Evolutionary conservation across 768 basidiomycete species (phyloP), one percentile per base, ranked within the genome.

Genomic region (Leccinum subtestaceum): DNA sequence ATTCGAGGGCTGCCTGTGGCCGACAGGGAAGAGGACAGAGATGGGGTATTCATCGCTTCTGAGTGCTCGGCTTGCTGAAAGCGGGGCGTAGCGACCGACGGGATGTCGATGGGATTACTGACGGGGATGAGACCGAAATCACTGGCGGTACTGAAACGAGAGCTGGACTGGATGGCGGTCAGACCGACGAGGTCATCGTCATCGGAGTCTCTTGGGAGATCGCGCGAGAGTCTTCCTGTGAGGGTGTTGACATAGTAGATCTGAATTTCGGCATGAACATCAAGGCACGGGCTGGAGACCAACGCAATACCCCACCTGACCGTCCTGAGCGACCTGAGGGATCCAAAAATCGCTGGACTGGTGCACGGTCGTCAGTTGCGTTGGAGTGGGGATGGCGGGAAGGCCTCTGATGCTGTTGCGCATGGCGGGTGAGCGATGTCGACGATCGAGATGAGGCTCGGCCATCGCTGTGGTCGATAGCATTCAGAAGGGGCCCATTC

Each of bases 171-270:
- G 6, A 84, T 81, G 8, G 70, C 31, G 32, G 80, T 77, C 19
- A 85, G 69, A 17, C 81, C 80, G 29, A 80, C 80, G 43, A 87
- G 74, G 58, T 87, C 86, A 43, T 75, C 77, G 62, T 69, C 66
- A 40, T 88, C 87, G 6, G 78, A 68, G 68, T 91, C 90, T 51
- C 77, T 77, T 15, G 95, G 95, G 17, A 95, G 76, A 67, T 97
- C 92, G 64, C 87, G 82, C 19, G 93, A 86, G 25, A 83, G 84
- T 67, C 87, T 82, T 23, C 90, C 90, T 0, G 90, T 93, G 65
- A 88, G 75, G 3, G 92, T 92, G 68, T 98, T 98, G 63, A 89
- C 84, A 75, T 97, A 98, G 77, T 86, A 95, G 68, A 98, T 93
- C 95, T 97, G 56, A 13, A 13, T 36, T 60, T 27, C 32, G 32